phyloP scores from a whole-genome alignment of 306 rosid genomes.

The Quercus mongolica region DNA sequence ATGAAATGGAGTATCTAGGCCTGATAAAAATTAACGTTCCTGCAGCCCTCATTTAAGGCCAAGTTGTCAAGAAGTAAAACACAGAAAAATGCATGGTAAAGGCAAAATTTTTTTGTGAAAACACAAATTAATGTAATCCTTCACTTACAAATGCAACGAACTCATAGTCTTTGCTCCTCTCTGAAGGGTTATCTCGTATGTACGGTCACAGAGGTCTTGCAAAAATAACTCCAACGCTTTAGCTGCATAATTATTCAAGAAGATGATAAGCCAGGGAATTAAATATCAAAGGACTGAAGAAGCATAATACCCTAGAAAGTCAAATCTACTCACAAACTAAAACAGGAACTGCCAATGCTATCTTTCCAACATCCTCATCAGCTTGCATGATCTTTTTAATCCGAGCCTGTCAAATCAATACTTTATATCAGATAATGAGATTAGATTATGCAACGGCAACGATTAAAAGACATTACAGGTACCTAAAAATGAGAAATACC shows the following conservation, averaged over 20 bases:
- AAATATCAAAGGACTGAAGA: neutral
- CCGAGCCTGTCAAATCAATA: conserved; percentile 58
- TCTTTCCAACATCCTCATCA: conserved; percentile 95
- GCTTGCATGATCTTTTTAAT: conserved; percentile 99
- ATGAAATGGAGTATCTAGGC: neutral
- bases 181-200: conserved; percentile 89
- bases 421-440: conserved; percentile 22
- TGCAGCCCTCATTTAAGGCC: neutral
- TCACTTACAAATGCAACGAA: conserved; percentile 90
- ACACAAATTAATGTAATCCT: neutral
- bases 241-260: conserved; percentile 51
- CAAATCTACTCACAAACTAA: conserved; percentile 77
- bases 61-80: neutral
- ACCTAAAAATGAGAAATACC: neutral
- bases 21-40: neutral
- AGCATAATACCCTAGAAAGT: conserved; percentile 8
- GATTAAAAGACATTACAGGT: conserved; percentile 1
- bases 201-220: conserved; percentile 97
- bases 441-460: neutral
- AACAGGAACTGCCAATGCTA: conserved; percentile 94
- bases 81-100: neutral
- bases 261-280: conserved; percentile 22
- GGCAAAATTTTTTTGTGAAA: neutral
- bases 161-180: conserved; percentile 99
- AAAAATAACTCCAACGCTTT: conserved; percentile 90